Conservation (phyloP, 108 stramenopile species). For the Aurantiochytrium sp. region DNA sequence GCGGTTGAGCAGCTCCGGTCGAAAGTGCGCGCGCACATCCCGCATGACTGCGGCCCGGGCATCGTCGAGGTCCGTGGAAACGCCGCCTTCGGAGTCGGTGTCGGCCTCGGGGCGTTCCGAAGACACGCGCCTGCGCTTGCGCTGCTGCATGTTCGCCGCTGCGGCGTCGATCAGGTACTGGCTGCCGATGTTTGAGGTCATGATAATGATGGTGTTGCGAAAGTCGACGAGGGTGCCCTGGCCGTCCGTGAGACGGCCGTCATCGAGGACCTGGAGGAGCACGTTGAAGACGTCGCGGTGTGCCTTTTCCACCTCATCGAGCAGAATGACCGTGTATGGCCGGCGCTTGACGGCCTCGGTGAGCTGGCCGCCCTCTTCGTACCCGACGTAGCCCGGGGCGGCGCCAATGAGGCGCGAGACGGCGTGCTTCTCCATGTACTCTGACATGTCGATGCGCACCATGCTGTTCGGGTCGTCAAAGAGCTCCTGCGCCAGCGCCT, state of each 20-base stretch:
- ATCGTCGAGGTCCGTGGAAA: constrained; percentile 24
- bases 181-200: constrained; percentile 89
- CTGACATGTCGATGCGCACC: constrained; percentile 93
- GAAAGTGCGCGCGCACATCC: constrained; percentile 72
- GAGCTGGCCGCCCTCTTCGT: constrained; percentile 92
- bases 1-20: constrained; percentile 96
- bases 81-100: constrained; percentile 31
- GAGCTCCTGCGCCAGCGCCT: constrained; percentile 77
- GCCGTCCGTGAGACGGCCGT: constrained; percentile 88
- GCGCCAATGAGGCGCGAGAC: constrained; percentile 85
- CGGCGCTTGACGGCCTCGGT: constrained; percentile 87
- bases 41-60: constrained; percentile 67
- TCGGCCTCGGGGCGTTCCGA: neutral
- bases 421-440: constrained; percentile 89
- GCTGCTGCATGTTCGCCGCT: neutral
- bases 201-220: constrained; percentile 85
- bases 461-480: constrained; percentile 80
- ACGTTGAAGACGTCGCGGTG: constrained; percentile 87
- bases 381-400: constrained; percentile 95
- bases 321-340: constrained; percentile 84
- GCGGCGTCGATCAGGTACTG: constrained; percentile 61
- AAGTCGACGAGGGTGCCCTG: constrained; percentile 92
- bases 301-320: constrained; percentile 97
- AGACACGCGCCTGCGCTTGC: neutral
- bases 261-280: constrained; percentile 85